phyloP scores from a whole-genome alignment of 148 eudicot species.

The Fallopia convolvulus region DNA sequence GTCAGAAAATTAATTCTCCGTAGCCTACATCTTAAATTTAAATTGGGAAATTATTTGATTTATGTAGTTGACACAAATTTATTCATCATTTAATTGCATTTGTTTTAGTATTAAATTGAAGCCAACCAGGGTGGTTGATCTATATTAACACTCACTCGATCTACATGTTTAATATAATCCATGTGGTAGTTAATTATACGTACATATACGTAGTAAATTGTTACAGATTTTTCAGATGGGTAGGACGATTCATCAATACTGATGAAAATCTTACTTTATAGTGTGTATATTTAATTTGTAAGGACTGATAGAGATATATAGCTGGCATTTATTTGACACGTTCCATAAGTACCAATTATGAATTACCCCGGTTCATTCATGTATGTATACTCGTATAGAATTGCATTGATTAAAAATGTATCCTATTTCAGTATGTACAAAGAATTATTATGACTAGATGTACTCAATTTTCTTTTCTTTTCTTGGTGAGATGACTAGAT shows the following conservation, averaged over 20 bases:
- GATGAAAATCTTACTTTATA: not conserved
- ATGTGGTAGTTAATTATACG: not conserved
- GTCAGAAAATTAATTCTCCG: not conserved
- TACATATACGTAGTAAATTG: not conserved
- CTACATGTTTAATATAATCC: not conserved
- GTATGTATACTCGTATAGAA: too few species aligned
- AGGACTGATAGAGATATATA: not conserved
- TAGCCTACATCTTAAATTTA: not conserved
- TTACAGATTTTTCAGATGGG: not conserved
- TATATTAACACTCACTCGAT: not conserved
- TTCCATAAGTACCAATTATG: too few species aligned
- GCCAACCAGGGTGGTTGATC: conserved; percentile 2
- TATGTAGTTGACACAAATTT: not conserved
- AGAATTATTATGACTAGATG: too few species aligned
- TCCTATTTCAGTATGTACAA: too few species aligned
- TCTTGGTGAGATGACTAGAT: too few species aligned
- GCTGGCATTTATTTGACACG: not conserved
- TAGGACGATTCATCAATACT: not conserved
- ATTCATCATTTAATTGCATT: not conserved
- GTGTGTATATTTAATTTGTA: not conserved
- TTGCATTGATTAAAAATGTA: too few species aligned
- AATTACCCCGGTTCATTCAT: too few species aligned
- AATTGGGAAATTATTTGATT: not conserved
- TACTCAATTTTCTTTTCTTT: too few species aligned
- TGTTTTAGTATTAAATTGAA: not conserved